Percentiles rank a stretch among this genome's conserved stretches.
Evolutionary conservation across 164 flowering plant genomes (phyloP).

Genomic region (Annona cherimola): DNA sequence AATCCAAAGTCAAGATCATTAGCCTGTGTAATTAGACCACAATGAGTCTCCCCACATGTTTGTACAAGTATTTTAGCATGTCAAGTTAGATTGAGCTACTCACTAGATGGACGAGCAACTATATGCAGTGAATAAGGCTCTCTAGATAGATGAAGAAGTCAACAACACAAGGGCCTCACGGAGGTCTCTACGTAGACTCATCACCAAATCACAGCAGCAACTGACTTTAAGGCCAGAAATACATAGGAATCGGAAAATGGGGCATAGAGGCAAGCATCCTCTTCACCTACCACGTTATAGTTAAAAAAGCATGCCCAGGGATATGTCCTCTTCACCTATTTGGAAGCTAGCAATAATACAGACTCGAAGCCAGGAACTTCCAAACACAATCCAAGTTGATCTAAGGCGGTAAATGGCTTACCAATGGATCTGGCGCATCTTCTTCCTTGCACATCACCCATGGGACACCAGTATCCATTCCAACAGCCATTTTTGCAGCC

Average conservation of each 20-base stretch:
- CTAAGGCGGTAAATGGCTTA: constrained; percentile 16
- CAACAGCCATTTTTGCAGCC: constrained; percentile 75
- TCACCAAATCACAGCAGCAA: not conserved
- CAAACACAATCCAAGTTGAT: not conserved
- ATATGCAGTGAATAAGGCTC: too few species aligned
- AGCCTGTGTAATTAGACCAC: too few species aligned
- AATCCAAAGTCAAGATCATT: too few species aligned
- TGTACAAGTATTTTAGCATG: too few species aligned
- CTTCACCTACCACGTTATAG: not conserved
- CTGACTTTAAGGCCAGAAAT: not conserved
- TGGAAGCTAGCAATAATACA: not conserved
- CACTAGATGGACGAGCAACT: too few species aligned
- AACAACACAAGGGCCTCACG: too few species aligned
- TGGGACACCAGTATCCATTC: constrained; percentile 57
- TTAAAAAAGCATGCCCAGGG: not conserved
- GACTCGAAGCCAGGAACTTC: not conserved
- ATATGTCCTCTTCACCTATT: not conserved
- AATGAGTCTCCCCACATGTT: too few species aligned
- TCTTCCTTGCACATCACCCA: constrained; percentile 87
- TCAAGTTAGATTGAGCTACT: too few species aligned
- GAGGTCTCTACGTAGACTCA: not conserved
- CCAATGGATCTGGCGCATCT: constrained; percentile 77
- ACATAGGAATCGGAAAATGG: not conserved
- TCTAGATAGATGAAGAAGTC: too few species aligned
- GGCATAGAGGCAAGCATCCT: not conserved